Evolutionary conservation across 2,329 filamentous ascomycete genomes (phyloP).

Genomic region (Sporothrix globosa): DNA sequence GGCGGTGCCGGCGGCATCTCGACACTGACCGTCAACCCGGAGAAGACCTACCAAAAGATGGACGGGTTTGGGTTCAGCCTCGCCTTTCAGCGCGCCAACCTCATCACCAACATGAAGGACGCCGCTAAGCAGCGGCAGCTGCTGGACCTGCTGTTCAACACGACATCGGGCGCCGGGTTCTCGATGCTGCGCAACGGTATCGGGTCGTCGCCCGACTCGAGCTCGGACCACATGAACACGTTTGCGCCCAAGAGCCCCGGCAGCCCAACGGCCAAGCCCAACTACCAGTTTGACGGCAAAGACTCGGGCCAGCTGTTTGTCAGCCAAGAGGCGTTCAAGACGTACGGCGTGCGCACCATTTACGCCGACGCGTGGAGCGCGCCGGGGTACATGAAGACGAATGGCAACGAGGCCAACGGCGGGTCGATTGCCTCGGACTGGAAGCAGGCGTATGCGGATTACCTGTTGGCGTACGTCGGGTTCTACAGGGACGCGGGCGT

Average conservation of each 20-base stretch:
- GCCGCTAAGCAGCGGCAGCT: conserved; percentile 47
- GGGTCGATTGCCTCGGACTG: conserved; percentile 48
- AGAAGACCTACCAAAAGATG: conserved; percentile 51
- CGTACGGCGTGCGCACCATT: conserved; percentile 42
- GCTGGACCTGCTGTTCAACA: conserved; percentile 52
- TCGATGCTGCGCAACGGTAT: conserved; percentile 53
- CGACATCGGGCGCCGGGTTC: conserved; percentile 50
- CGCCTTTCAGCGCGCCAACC: conserved; percentile 52
- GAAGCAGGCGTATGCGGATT: conserved; percentile 54
- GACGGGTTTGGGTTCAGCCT: conserved; percentile 52
- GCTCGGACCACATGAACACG: conserved; percentile 44
- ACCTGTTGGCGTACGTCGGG: conserved; percentile 53
- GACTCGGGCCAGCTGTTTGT: conserved; percentile 57
- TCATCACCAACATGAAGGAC: conserved; percentile 47
- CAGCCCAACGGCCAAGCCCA: conserved; percentile 46
- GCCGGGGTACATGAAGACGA: conserved; percentile 54
- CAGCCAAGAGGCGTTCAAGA: conserved; percentile 51
- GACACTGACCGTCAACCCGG: conserved; percentile 47
- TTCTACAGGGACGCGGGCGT: conserved; percentile 51
- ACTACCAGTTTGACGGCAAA: conserved; percentile 52
- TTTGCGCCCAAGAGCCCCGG: conserved; percentile 53
- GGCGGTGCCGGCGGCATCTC: conserved; percentile 22
- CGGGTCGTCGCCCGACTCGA: conserved; percentile 48
- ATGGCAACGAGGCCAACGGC: conserved; percentile 43
- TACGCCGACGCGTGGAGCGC: conserved; percentile 54